Percentiles rank a stretch among this genome's conserved stretches.
These are phyloP conservation scores for Xylariales sp. DNA, from an alignment of 2,329 filamentous ascomycete species.

Conservation along the genomic window DNA sequence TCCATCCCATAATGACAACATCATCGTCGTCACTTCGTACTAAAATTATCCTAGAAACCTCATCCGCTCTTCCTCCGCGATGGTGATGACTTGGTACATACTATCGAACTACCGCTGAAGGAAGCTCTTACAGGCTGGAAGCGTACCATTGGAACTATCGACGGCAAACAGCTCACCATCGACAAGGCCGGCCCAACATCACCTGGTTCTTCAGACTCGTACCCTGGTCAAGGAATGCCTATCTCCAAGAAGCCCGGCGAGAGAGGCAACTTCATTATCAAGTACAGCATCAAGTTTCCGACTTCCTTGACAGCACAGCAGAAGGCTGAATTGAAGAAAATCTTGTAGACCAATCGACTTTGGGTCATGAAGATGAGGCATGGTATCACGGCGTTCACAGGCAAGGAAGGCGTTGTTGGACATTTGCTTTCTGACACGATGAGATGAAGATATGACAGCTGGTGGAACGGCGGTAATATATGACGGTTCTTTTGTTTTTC, in stretches of 20 bases:
- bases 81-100: conserved; percentile 79
- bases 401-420: no score
- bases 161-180: conserved; percentile 78
- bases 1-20: not conserved
- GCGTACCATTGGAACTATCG: conserved; percentile 87
- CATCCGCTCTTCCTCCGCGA: conserved; percentile 82
- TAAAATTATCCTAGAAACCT: conserved; percentile 64
- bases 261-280: conserved; percentile 82
- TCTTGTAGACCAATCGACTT: no score
- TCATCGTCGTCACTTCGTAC: conserved; percentile 15
- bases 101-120: conserved; percentile 79
- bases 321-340: conserved; percentile 75
- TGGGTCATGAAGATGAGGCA: no score
- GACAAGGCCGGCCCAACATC: conserved; percentile 80
- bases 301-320: conserved; percentile 69
- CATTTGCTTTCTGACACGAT: no score
- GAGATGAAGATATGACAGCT: no score
- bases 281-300: conserved; percentile 91
- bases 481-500: no score
- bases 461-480: no score
- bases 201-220: conserved; percentile 75
- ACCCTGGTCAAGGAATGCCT: conserved; percentile 88
- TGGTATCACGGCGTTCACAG: no score
- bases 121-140: conserved; percentile 94
- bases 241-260: conserved; percentile 82